Base-by-base conservation (phyloP, 768 basidiomycete genomes). In the Rhizopogon vulgaris region DNA sequence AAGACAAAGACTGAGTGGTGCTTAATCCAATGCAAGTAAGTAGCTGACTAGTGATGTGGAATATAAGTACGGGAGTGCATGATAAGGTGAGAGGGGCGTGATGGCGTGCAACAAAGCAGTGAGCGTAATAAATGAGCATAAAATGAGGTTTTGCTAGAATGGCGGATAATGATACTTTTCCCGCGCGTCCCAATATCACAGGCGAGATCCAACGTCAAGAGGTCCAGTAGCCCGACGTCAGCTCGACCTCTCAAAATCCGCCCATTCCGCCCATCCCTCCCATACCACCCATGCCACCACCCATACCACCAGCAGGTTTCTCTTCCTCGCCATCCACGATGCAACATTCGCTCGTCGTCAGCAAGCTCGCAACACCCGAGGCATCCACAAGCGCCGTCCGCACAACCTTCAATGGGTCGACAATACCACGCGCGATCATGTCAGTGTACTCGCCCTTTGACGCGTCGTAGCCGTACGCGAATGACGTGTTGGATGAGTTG, bases 321-420 rank as follows among this genome's bases (percentile, higher is more conserved):
- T 88, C 82, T 64, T 96, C 93, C 58, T 89, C 87, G 12, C 85
- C 90, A 46, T 97, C 93, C 22, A 97, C 94, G 38, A 98, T 80
- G 66, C 90, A 89, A 38, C 83, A 86, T 75, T 98, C 94, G 60
- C 86, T 90, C 48, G 94, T 98, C 43, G 93, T 93, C 70, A 97
- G 73, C 68, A 98, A 72, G 56, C 84, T 88, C 3, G 94, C 92
- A n/a, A 97, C 94, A 64, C 95, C 94, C 22, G 80, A 76, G 0
- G 95, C 94, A 65, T 98, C 94, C 2, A 94, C 83, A 27, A 97
- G 76, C 1, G 93, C 93, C 3, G 93, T 95, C 61, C 91, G 76
- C 47, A 96, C 94, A 47, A 98, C 95, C 82, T 95, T 95, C 55
- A 94, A 75, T 1, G 94, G 94, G 73, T 98, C 95, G 41, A 97